Base-by-base conservation (phyloP, 2,329 filamentous ascomycete species). In the Aspergillus fumigatiaffinis region DNA sequence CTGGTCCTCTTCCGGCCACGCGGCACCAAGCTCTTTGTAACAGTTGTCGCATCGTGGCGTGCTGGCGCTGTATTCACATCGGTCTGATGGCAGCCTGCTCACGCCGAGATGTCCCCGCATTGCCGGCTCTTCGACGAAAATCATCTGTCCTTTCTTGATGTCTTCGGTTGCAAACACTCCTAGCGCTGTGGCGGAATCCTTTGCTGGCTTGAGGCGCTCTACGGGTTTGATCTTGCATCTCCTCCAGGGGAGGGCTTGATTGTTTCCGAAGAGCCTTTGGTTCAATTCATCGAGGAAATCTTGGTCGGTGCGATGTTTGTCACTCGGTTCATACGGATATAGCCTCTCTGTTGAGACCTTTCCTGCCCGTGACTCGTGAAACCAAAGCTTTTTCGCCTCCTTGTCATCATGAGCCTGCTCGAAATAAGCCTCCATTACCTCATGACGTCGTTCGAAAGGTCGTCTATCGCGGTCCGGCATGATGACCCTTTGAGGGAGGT, bases 61-160 rank as follows among this genome's bases (percentile, higher is more conserved):
- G 17, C 42, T 29, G 28, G 54, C 49, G 12, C 54, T 52, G 8
- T 42, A 10, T 10, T 55, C 50, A 51, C 47, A 17, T 12, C 47
- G 21, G 38, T 62, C 56, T 14, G 35, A 41, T 3, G 35, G 17
- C 46, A 63, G 56, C 25, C 53, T 52, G 17, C 53, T 53, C 4
- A 51, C 51, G 7, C 61, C 59, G 42, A 74, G 67, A 59, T 73
- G 66, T 17, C 73, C 68, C 51, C 73, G 64, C n/a, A 73, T 66
- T 3, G 67, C 68, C 2, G 73, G 73, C 44, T 74, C 72, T 51
- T 74, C 72, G 23, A 60, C 65, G 56, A 69, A 67, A 35, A 75
- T 66, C 6, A 70, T 20, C 26, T 66, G 60, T 1, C 64, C 64
- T 23, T 52, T 50, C 17, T 53, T 35, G 41, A 75, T 73, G 5